Base-by-base conservation (phyloP, 371 early-diverging fungal genomes). In the Saksenaea oblongispora region DNA sequence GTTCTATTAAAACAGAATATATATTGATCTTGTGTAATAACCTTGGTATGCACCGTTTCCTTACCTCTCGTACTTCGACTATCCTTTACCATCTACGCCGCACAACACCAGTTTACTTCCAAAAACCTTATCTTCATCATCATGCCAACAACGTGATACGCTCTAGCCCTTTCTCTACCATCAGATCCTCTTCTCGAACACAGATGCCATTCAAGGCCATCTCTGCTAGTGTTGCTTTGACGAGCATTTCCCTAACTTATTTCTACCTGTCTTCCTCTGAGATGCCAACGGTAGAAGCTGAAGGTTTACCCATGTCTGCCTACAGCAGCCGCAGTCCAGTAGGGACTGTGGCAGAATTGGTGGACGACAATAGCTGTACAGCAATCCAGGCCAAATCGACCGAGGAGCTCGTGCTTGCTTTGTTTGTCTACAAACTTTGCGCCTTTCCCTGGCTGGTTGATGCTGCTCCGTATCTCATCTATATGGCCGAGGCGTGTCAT, bases 401-500 rank as follows among this genome's bases (percentile, higher is more conserved):
- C 10, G 58, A 67, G 9, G 88, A 91, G 62, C 84, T 96, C 55
- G 47, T 89, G 41, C 84, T 89, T 57, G 90, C 91, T 4, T 80
- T 90, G 69, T 62, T 88, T 22, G 95, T 96, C 54, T 93, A 93
- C 73, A 82, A 85, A 62, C 64, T 91, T 31, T 94, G 95, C 69
- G 80, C 83, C 4, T 76, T 88, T 56, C 67, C 84, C 11, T 71
- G 83, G 66, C 74, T 95, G 13, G 93, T 93, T 22, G 84, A 86
- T 41, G 61, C 76, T 56, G 88, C 94, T 4, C 91, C 93, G 5
- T 57, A 72, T 22, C 39, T 95, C 14, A 83, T 95, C 47, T 56
- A 80, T 24, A 28, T 82, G 34, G 78, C 90, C 39, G 87, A 91
- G 66, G 80, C 70, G 59, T 47, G 90, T 37, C 77, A 83, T n/a